Evolutionary conservation across 768 basidiomycete species (phyloP).

Genomic region (Serendipita vermifera): DNA sequence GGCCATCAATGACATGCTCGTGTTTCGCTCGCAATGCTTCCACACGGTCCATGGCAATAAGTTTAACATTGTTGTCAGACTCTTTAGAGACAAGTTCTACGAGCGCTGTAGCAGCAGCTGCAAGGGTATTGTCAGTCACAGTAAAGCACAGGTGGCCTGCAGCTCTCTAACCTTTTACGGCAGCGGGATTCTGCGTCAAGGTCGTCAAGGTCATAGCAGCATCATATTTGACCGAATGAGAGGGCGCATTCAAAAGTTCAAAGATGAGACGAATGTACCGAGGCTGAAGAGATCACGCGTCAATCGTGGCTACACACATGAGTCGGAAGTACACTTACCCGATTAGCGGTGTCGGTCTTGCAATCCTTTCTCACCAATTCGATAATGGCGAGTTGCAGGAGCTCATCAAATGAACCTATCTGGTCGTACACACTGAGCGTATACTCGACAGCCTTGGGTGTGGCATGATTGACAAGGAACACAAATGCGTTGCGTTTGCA

Average conservation of each 20-base stretch:
- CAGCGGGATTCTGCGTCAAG: conserved; percentile 88
- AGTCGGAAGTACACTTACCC: conserved; percentile 42
- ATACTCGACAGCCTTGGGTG: conserved; percentile 86
- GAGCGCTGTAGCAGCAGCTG: conserved; percentile 80
- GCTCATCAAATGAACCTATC: conserved; percentile 71
- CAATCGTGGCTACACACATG: too few species aligned
- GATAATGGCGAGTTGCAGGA: conserved; percentile 89
- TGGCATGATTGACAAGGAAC: conserved; percentile 65
- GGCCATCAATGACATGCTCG: conserved; percentile 73
- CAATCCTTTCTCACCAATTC: conserved; percentile 88
- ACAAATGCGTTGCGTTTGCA: conserved; percentile 98
- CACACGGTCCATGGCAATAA: conserved; percentile 89
- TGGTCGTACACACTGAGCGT: conserved; percentile 75
- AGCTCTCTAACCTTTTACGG: conserved; percentile 76
- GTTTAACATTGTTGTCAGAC: conserved; percentile 97
- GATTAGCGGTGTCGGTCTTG: conserved; percentile 66
- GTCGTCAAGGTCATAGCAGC: conserved; percentile 90
- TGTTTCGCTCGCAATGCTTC: conserved; percentile 72
- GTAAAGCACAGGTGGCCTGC: neutral
- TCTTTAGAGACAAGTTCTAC: conserved; percentile 87
- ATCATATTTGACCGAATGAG: conserved; percentile 93
- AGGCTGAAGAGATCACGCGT: too few species aligned
- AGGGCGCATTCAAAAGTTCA: conserved; percentile 77
- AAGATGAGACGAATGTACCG: conserved; percentile 90
- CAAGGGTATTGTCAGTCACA: conserved; percentile 9